Evolutionary conservation across 495 filamentous ascomycete species (phyloP), one percentile per base, ranked within the genome.

Genomic region (Penicillium crystallinum): DNA sequence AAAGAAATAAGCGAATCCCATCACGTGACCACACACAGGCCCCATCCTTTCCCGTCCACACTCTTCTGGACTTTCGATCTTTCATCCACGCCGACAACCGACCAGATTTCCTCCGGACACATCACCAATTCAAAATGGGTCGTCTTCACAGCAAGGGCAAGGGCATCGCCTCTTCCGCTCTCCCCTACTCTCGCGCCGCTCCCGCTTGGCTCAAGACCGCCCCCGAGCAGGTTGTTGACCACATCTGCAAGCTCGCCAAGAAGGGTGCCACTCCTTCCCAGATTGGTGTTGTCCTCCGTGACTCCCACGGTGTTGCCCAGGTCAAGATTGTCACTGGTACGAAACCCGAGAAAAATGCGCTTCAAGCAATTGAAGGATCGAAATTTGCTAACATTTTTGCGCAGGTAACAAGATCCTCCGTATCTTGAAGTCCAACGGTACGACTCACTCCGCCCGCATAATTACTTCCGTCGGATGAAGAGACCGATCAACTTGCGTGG

Each of bases 131-230:
- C 77, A 87, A 69, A 69, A 96, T 96, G 92, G 92, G 91, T 86
- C 86, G 93, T 78, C 85, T 98, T 82, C 95, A 99, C 88, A 87
- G 81, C 81, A 97, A 96, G 67, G 93, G 95, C 78, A 99, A 99
- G 86, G 95, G 95, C 74, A 97, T 97, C 73, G 87, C 89, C 48
- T 77, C 87, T 77, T 95, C 89, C 52, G 90, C 95, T 62, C 81
- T 97, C 77, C 95, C 95, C 55, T 97, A 97, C 85, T 95, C 89
- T 46, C 92, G 95, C 77, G 86, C 83, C 54, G 72, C 90, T 49
- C 91, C 93, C 21, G 78, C 88, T 47, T 99, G 93, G 93, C 77
- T 95, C 71, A 95, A 95, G 83, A 87, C 87, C 70, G 92, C 89
- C 55, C 79, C 82, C 60, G 88, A 92, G 45, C 85, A 90, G 77